Percentiles rank a stretch among this genome's conserved stretches.
These are phyloP conservation scores for Yamadazyma mexicana DNA, from an alignment of 1,139 yeast species.

Conservation along the genomic window DNA sequence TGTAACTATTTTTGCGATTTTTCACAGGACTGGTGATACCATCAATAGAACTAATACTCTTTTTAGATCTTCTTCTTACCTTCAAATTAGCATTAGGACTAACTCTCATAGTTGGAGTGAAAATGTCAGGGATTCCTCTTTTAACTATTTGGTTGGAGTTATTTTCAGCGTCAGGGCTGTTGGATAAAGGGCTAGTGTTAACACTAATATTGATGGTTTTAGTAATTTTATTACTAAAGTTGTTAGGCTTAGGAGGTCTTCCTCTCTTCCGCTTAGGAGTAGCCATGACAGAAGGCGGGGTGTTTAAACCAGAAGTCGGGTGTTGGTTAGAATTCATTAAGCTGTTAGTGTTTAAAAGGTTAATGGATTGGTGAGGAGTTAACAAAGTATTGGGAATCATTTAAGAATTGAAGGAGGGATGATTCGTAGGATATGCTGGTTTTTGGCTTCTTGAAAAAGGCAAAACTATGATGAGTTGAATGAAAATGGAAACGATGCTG, in stretches of 20 bases:
- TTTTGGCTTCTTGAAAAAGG: too few species aligned
- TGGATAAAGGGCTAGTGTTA: slow-evolving; percentile 35
- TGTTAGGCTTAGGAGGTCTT: slow-evolving; percentile 48
- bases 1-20: slow-evolving; percentile 3
- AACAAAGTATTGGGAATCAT: slow-evolving; percentile 9
- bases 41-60: slow-evolving; percentile 13
- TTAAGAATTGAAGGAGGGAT: background rate
- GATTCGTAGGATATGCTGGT: background rate
- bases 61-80: slow-evolving; percentile 15
- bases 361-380: slow-evolving; percentile 7
- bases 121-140: slow-evolving; percentile 47
- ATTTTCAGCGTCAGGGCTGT: slow-evolving; percentile 33
- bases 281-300: slow-evolving; percentile 10
- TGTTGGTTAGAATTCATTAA: slow-evolving; percentile 6
- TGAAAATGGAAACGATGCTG: background rate
- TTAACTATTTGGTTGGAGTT: slow-evolving; percentile 42
- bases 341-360: slow-evolving; percentile 4
- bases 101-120: slow-evolving; percentile 49
- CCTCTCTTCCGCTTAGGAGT: slow-evolving; percentile 44
- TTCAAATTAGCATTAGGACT: slow-evolving; percentile 27
- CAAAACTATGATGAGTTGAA: background rate
- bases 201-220: slow-evolving; percentile 45
- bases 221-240: slow-evolving; percentile 41
- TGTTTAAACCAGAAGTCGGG: slow-evolving; percentile 1
- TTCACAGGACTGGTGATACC: slow-evolving; percentile 8